Evolutionary conservation across 108 stramenopile species (phyloP), one percentile per base, ranked within the genome.

Genomic region (Cyclotella sp.): DNA sequence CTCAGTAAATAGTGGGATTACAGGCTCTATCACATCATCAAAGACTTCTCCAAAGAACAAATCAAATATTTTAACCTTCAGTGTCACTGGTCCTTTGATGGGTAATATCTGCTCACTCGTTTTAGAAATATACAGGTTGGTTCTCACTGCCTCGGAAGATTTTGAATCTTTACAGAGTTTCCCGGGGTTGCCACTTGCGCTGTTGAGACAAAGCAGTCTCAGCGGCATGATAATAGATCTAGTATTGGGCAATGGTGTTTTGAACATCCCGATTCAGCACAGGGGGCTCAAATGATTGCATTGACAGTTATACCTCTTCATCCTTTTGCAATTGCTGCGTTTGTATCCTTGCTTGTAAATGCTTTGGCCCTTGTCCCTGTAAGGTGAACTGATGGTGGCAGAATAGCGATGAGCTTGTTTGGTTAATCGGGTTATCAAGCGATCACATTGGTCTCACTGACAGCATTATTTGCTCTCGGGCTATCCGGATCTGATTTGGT

Each of bases 311-410:
- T 95, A 54, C 76, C 89, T 7, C 72, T 95, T 7, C 93, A 95
- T 74, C 93, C 93, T 18, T 75, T 88, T 9, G 89, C 93, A 11
- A 67, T 95, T 54, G 91, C 93, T 9, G 93, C 91, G 39, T 95
- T 86, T 61, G 77, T 91, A 29, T 71, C 88, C 27, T 74, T 95
- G n/a, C n/a, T n/a, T n/a, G n/a, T n/a, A n/a, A n/a, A n/a, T n/a
- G n/a, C n/a, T n/a, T n/a, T n/a, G n/a, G n/a, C n/a, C n/a, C n/a
- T n/a, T n/a, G n/a, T n/a, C n/a, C n/a, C n/a, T n/a, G n/a, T n/a
- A n/a, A n/a, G 42, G 29, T 89, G 91, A 47, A 95, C 93, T 22
- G 93, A 95, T 70, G 93, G 93, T 26, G 93, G 93, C 10, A 74
- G 93, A 51, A 85, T 92, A 57, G 84, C 89, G 0, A 63, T 91